Percentiles rank a stretch among this genome's conserved stretches.
These are phyloP conservation scores for Colletotrichum paranaense DNA, from an alignment of 2,329 filamentous ascomycete species.

Conservation along the genomic window DNA sequence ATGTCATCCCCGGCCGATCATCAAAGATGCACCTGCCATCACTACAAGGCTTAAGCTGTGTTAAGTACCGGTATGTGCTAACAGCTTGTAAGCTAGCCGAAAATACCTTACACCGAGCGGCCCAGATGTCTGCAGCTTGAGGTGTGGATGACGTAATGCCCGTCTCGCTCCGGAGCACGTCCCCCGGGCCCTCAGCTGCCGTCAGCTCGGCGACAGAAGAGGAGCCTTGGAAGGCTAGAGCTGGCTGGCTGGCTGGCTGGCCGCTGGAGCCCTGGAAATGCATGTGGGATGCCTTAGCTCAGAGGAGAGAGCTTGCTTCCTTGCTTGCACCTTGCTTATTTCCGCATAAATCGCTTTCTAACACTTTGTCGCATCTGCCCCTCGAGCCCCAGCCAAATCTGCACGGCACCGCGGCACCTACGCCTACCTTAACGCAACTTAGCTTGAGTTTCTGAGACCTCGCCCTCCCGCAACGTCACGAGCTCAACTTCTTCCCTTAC, in stretches of 20 bases:
- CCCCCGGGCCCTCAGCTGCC: background rate
- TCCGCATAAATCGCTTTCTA: constrained; percentile 12
- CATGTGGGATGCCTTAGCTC: background rate
- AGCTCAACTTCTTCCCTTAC: background rate
- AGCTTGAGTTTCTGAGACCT: constrained; percentile 17
- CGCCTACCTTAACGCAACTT: background rate
- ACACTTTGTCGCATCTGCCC: constrained; percentile 20
- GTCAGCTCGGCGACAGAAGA: background rate
- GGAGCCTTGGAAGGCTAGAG: too few species aligned
- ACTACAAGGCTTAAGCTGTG: background rate
- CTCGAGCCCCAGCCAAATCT: background rate
- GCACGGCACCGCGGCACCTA: background rate
- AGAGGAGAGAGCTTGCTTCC: background rate
- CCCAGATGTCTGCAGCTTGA: background rate
- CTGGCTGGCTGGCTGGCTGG: too few species aligned
- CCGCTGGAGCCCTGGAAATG: background rate
- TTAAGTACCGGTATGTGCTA: background rate
- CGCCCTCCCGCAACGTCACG: constrained; percentile 25
- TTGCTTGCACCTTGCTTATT: background rate
- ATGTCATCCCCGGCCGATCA: background rate
- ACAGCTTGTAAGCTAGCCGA: background rate
- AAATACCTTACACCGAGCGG: background rate
- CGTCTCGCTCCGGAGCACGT: constrained; percentile 5
- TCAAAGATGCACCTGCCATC: background rate
- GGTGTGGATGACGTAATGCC: constrained; percentile 8